Percentiles rank a stretch among this genome's conserved stretches.
Evolutionary conservation across 345 rosid genomes (phyloP).

Genomic region (Citrus unshiu): DNA sequence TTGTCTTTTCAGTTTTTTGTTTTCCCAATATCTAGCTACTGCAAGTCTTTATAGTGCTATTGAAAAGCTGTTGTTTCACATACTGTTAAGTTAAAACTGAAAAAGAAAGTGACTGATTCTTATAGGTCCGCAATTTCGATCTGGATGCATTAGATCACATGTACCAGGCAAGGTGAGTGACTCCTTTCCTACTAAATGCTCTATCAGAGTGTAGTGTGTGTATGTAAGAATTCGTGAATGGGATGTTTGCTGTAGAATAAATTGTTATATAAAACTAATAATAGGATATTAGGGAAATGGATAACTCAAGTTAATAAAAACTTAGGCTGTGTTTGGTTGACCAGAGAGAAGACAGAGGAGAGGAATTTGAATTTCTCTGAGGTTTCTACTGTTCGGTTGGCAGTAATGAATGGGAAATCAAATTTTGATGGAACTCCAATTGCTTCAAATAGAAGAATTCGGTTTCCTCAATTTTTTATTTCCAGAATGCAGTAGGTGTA

Average conservation of each 20-base stretch:
- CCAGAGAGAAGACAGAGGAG: too few relatives aligned
- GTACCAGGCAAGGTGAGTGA: conserved; percentile 76
- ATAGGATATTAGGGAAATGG: neutral
- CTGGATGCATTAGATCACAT: conserved; percentile 67
- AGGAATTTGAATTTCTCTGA: too few relatives aligned
- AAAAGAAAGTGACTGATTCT: conserved; percentile 3
- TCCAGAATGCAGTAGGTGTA: too few relatives aligned
- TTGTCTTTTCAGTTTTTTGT: neutral
- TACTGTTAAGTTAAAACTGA: conserved; percentile 6
- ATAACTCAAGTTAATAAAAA: neutral
- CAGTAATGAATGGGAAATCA: too few relatives aligned
- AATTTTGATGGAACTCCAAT: too few relatives aligned
- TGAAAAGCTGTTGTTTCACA: neutral
- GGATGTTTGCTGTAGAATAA: neutral
- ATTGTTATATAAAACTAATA: neutral
- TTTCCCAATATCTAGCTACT: neutral
- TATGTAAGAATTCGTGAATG: neutral
- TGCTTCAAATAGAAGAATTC: too few relatives aligned
- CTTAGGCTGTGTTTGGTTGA: too few relatives aligned
- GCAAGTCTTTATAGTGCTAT: neutral
- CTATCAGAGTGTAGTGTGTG: neutral
- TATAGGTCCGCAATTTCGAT: conserved; percentile 83
- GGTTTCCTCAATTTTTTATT: too few relatives aligned
- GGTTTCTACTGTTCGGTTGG: too few relatives aligned
- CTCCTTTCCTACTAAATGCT: neutral